These are phyloP conservation scores for Neofusicoccum umdonicola DNA, from an alignment of 2,329 filamentous ascomycete species.

Conservation along the genomic window DNA sequence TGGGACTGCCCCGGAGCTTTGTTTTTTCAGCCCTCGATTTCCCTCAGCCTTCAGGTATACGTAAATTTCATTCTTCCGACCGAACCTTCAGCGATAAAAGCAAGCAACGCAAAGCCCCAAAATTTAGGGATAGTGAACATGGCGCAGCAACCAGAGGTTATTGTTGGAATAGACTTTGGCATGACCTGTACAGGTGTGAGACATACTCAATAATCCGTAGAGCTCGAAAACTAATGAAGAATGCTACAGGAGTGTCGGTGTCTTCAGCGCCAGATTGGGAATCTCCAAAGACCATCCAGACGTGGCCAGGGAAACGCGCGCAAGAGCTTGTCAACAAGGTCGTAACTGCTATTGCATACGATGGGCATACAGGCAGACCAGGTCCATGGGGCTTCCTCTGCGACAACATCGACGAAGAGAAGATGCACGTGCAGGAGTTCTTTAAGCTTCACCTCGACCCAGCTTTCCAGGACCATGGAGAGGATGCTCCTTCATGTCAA, in stretches of 20 bases:
- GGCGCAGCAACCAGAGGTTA: background rate
- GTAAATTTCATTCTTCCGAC: too few species aligned
- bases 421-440: background rate
- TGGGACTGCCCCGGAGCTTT: too few species aligned
- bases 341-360: background rate
- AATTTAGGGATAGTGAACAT: background rate
- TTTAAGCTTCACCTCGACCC: conserved; percentile 2
- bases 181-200: conserved; percentile 10
- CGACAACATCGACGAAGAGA: background rate
- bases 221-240: background rate
- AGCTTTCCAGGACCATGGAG: background rate
- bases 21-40: too few species aligned
- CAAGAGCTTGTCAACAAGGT: background rate
- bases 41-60: too few species aligned
- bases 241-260: background rate
- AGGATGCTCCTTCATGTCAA: background rate
- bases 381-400: background rate
- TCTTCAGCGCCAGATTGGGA: conserved; percentile 13
- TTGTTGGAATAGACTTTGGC: background rate
- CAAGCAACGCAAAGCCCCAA: background rate
- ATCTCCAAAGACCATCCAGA: background rate
- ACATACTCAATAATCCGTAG: too few species aligned
- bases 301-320: background rate
- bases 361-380: too few species aligned
- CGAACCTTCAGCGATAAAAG: too few species aligned